phyloP scores from a whole-genome alignment of 2,329 filamentous ascomycete genomes.

The Colletotrichum sp. region DNA sequence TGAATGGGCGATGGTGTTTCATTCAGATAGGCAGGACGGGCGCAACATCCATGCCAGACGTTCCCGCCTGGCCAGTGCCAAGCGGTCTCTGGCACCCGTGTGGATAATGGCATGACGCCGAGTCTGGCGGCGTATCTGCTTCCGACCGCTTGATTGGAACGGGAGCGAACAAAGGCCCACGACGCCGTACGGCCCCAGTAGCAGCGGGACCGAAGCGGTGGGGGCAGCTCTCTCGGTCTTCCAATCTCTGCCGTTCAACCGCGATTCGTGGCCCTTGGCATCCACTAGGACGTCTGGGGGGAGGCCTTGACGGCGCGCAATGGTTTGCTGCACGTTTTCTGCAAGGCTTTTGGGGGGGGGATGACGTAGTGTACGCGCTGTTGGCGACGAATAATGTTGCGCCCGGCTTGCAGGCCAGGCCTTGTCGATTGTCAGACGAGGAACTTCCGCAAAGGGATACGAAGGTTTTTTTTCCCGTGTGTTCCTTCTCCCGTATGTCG shows the following conservation, averaged over 20 bases:
- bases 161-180: background rate
- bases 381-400: background rate
- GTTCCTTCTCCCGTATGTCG: background rate
- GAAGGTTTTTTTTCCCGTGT: background rate
- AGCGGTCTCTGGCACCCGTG: background rate
- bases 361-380: background rate
- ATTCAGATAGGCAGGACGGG: background rate
- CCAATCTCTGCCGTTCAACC: slow-evolving; percentile 1
- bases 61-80: background rate
- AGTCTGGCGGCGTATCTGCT: background rate
- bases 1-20: background rate
- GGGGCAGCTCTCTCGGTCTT: background rate
- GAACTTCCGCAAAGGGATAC: background rate
- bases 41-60: background rate
- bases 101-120: slow-evolving; percentile 3
- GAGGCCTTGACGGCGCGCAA: background rate
- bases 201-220: background rate
- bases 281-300: background rate
- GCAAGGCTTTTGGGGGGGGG: background rate
- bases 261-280: background rate
- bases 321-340: background rate
- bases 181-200: background rate
- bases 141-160: slow-evolving; percentile 2
- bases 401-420: background rate
- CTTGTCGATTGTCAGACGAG: background rate